A percentile compares a stretch with the other conserved stretches of the same genome.
These are phyloP conservation scores for Durusdinium trenchii DNA, from an alignment of 73 alveolate species.

Conservation along the genomic window DNA sequence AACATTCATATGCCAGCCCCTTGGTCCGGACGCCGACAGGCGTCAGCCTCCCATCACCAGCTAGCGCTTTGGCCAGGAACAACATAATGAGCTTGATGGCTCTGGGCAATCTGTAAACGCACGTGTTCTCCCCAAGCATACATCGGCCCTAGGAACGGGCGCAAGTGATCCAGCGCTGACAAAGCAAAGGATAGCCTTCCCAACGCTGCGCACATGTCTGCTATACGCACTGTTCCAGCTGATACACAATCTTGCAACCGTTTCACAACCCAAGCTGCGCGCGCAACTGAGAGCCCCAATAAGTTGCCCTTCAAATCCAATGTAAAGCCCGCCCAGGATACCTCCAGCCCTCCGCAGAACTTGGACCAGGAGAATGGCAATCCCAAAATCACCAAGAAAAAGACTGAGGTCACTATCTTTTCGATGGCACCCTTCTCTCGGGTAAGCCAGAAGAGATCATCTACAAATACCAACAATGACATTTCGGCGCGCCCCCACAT, in stretches of 20 bases:
- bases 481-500: not conserved
- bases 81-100: not conserved
- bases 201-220: not conserved
- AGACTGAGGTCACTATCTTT: not conserved
- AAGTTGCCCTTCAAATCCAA: not conserved
- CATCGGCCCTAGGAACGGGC: conserved; percentile 49
- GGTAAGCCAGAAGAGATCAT: conserved; percentile 37
- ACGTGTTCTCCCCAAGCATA: not conserved
- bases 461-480: not conserved
- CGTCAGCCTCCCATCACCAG: not conserved
- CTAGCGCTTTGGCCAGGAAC: not conserved
- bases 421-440: not conserved
- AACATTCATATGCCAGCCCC: not conserved
- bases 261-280: not conserved
- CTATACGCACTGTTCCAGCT: not conserved
- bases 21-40: not conserved
- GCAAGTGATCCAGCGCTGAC: not conserved
- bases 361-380: conserved; percentile 6
- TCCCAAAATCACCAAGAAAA: not conserved
- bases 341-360: not conserved
- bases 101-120: not conserved
- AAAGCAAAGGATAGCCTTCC: not conserved
- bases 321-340: not conserved
- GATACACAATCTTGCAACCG: too few relatives aligned
- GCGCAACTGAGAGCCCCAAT: too few relatives aligned